Base-by-base conservation (phyloP, 106 monocot genomes). In the Apostasia shenzhenica region DNA sequence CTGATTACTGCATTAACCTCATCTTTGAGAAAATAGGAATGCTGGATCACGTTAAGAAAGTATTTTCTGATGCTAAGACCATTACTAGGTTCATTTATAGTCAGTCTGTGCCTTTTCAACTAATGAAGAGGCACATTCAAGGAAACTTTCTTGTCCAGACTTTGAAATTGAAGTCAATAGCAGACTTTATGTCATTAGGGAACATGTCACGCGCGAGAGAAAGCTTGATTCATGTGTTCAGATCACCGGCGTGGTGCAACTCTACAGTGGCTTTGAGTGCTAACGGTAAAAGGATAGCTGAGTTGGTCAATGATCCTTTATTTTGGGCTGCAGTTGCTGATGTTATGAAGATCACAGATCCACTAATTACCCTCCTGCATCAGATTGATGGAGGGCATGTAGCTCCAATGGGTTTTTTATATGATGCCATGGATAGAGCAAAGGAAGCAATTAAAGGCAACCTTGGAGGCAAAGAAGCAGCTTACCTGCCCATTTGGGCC, bases 351-450 rank as follows among this genome's bases (percentile, higher is more conserved):
- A 59, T 81, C 60, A 82, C 86, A 39, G 48, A 72, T 44, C 89
- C 93, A 6, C 57, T 93, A 7, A 41, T 93, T 73, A 26, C 72
- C 57, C 63, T 93, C 65, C 42, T 84, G 71, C 70, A 73, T 63
- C 52, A 69, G 41, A 73, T 89, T 39, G 62, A 75, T 72, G 73
- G 75, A 50, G 39, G 61, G 54, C 76, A 82, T 70, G 70, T 74
- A 61, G 61, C 80, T 48, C 77, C 86, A 41, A 73, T 93, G 72
- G 89, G 89, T 39, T 67, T 80, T 71, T 72, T 93, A 68, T 93
- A 93, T 82, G 86, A 93, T 75, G 75, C 86, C 3, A 83, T 93
- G 86, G 93, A 93, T 77, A 48, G 56, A 4, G 86, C 93, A 48
- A 93, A 93, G 60, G 89, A 86, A 69, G 64, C 14, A 41, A 89